phyloP scores from a whole-genome alignment of 2,329 filamentous ascomycete genomes.

The Cercospora sesami region DNA sequence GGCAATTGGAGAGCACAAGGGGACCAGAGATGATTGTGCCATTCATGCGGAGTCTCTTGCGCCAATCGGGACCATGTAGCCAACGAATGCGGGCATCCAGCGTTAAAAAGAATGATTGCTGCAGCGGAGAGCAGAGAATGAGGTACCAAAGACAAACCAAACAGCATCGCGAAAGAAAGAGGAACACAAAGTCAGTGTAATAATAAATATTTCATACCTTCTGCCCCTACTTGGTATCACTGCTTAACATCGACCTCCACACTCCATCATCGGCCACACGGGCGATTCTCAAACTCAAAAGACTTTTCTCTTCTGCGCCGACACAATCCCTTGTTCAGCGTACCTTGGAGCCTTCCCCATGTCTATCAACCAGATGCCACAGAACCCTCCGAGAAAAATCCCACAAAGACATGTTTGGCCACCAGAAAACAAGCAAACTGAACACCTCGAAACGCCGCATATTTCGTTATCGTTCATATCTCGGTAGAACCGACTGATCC shows the following conservation, averaged over 20 bases:
- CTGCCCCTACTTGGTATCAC: neutral
- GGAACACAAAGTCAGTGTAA: neutral
- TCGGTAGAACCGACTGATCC: constrained; percentile 18
- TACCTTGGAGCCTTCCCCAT: neutral
- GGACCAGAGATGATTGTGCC: neutral
- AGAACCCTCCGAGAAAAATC: neutral
- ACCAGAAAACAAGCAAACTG: neutral
- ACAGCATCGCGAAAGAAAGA: neutral
- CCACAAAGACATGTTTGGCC: neutral
- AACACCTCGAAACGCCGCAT: constrained; percentile 14
- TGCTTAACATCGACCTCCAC: neutral
- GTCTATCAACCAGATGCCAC: neutral
- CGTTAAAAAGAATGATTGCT: neutral
- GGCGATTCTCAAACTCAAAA: neutral
- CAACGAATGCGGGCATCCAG: neutral
- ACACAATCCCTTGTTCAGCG: neutral
- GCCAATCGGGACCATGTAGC: neutral
- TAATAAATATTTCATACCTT: neutral
- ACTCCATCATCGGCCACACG: neutral
- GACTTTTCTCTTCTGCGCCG: neutral
- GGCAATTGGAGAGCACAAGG: neutral
- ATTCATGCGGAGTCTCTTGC: neutral
- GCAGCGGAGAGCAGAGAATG: neutral
- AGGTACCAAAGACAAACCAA: neutral
- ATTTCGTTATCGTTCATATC: constrained; percentile 25